Evolutionary conservation across 225 moss, liverwort and hornwort genomes (phyloP), one percentile per base, ranked within the genome.

Genomic region (Anthoceros angustus): DNA sequence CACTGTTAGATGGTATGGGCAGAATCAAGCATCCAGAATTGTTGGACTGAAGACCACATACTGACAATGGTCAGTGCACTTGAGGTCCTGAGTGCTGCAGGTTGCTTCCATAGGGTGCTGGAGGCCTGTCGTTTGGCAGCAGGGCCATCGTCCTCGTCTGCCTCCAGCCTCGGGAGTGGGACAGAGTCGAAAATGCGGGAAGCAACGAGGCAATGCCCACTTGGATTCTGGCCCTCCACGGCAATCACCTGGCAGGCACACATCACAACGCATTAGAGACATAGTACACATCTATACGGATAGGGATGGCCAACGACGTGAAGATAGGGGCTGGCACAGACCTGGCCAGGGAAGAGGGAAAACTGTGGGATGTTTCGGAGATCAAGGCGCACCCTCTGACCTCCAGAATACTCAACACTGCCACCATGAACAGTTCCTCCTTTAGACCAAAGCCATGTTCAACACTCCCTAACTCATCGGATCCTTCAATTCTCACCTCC

Each of bases 341-440:
- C 92, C 88, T 92, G 92, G 73, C 92, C 92, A n/a, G 88, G 92
- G 70, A 92, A 92, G 65, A 92, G 73, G 10, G 92, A 92, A 65
- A 88, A 86, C 20, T 74, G 81, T 25, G 78, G 64, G 39, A 88
- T 61, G 66, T 82, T 82, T 39, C 84, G 88, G 60, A 92, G 80
- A 77, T 92, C 92, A 48, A 92, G 86, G 55, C 88, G 88, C 65
- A 84, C 88, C 38, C 86, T 80, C 72, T 85, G 86, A 42, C 92
- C 88, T 62, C 81, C 82, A 39, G 86, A 88, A 62, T 74, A 83
- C 73, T 85, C 80, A 25, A 82, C 84, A 79, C 92, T 92, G 79
- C 71, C 38, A 64, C 41, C 55, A 60, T 25, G 63, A n/a, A 42
- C 67, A 76, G n/a, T 66, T 7, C 49, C 62, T 25, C 0, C 6